These are phyloP conservation scores for Candida glucosophila DNA, from an alignment of 1,139 yeast genomes.

Conservation along the genomic window DNA sequence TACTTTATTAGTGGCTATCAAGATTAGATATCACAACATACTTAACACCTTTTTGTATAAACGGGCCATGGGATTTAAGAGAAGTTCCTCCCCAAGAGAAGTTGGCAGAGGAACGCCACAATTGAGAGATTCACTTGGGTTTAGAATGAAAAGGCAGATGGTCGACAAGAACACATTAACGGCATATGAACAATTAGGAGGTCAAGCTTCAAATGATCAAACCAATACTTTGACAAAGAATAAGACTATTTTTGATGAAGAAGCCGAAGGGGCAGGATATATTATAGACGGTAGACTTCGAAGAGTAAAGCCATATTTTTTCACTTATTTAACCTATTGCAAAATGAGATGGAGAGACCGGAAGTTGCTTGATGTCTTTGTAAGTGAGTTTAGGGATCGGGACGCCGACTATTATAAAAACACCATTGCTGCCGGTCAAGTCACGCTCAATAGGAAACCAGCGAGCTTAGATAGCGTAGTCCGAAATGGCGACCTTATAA, in stretches of 20 bases:
- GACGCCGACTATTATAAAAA: slow-evolving; percentile 58
- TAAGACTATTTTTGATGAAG: slow-evolving; percentile 47
- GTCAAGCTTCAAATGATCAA: slow-evolving; percentile 16
- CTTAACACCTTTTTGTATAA: no score
- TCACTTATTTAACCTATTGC: slow-evolving; percentile 84
- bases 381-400: slow-evolving; percentile 77
- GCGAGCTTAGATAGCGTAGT: slow-evolving; percentile 62
- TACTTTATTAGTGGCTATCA: no score
- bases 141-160: slow-evolving; percentile 37
- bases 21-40: no score
- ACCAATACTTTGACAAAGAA: slow-evolving; percentile 16
- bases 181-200: slow-evolving; percentile 35
- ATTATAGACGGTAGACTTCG: slow-evolving; percentile 54
- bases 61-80: no score
- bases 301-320: slow-evolving; percentile 76
- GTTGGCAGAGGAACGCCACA: slow-evolving; percentile 9
- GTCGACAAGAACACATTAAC: slow-evolving; percentile 33
- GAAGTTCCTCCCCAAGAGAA: no score
- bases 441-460: slow-evolving; percentile 56
- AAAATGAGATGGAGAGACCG: slow-evolving; percentile 87
- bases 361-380: slow-evolving; percentile 68
- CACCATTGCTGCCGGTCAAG: slow-evolving; percentile 67
- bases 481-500: slow-evolving; percentile 75
- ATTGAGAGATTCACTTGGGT: slow-evolving; percentile 40
- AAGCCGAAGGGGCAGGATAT: slow-evolving; percentile 44